phyloP scores from a whole-genome alignment of 176 grass and related monocot genomes.

The Triticum dicoccoides region DNA sequence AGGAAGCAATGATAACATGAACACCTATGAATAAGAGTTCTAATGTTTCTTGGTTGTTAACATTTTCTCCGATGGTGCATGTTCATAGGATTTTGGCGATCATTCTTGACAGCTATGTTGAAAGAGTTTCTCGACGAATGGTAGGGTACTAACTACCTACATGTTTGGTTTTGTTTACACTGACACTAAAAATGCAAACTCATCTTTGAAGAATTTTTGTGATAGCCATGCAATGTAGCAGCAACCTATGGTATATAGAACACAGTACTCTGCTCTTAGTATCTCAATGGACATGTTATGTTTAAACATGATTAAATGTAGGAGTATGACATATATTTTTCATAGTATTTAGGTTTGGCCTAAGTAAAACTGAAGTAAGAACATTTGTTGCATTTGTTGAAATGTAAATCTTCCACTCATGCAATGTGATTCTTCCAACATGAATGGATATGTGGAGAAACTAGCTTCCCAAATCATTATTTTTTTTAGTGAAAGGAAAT shows the following conservation, averaged over 20 bases:
- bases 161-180: neutral
- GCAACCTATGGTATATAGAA: neutral
- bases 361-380: constrained; percentile 3
- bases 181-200: neutral
- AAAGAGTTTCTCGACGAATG: constrained; percentile 88
- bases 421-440: neutral
- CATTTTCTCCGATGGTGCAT: constrained; percentile 25
- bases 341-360: neutral
- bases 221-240: neutral
- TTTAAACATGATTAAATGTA: constrained; percentile 3
- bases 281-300: neutral
- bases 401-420: neutral
- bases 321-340: neutral
- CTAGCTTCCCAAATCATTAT: neutral
- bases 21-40: constrained; percentile 6
- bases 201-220: constrained; percentile 12
- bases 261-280: neutral
- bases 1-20: constrained; percentile 20
- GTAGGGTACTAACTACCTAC: constrained; percentile 43
- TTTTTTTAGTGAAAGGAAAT: neutral
- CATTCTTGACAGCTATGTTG: constrained; percentile 66
- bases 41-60: constrained; percentile 21
- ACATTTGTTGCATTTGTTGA: constrained; percentile 6
- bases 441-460: neutral
- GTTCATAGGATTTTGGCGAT: constrained; percentile 64